These are phyloP conservation scores for Hansenula lynferdii DNA, from an alignment of 1,139 yeast species.

Conservation along the genomic window DNA sequence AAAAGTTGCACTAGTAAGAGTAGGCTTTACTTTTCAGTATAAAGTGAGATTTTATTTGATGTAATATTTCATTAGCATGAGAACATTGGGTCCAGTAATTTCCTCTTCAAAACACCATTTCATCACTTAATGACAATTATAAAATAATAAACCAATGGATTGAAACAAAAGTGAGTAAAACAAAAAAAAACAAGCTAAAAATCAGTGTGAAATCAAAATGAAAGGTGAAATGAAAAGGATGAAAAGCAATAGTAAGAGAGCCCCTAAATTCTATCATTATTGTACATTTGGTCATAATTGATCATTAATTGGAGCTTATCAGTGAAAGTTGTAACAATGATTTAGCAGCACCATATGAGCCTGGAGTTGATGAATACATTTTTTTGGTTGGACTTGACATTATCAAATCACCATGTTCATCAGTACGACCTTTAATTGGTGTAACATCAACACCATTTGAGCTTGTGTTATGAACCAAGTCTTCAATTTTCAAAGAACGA, in stretches of 20 bases:
- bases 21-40: background rate
- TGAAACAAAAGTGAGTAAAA: too few species aligned
- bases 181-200: too few species aligned
- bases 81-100: too few species aligned
- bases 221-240: background rate
- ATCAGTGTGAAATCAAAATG: too few species aligned
- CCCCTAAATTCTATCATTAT: too few species aligned
- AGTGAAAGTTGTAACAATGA: conserved; percentile 34
- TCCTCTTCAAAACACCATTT: too few species aligned
- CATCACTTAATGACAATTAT: too few species aligned
- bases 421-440: conserved; percentile 15
- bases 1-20: background rate
- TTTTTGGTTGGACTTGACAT: conserved; percentile 32
- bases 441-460: conserved; percentile 13
- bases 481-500: conserved; percentile 17
- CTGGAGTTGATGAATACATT: conserved; percentile 31
- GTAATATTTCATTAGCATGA: too few species aligned
- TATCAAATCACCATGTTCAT: conserved; percentile 24
- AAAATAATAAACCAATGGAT: too few species aligned
- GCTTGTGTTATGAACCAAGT: conserved; percentile 12
- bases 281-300: too few species aligned
- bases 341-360: conserved; percentile 45
- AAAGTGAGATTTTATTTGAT: too few species aligned
- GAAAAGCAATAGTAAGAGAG: too few species aligned
- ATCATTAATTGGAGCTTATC: conserved; percentile 9